Evolutionary conservation across 2,329 filamentous ascomycete species (phyloP), one percentile per base, ranked within the genome.

Genomic region (Penicillium sp.): DNA sequence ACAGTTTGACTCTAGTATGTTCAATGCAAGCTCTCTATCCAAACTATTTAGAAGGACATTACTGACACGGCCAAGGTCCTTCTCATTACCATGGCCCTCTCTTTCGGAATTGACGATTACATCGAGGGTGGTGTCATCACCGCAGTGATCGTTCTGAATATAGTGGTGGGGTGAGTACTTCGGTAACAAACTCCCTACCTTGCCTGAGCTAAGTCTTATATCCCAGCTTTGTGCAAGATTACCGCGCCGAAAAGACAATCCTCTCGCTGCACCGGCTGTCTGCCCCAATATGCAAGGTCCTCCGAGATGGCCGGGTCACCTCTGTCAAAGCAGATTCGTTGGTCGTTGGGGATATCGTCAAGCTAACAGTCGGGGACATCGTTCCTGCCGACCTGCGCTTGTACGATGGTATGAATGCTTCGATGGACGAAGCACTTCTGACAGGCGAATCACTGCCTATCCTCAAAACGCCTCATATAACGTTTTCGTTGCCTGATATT

Each of bases 61-160:
- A 31, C 54, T 58, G 49, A 57, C 46, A 16, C 4, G 38, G 22
- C 8, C 9, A 53, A 88, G 85, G 84, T 88, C 55, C 82, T 90
- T 59, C 76, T 89, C 58, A 82, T 88, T 62, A 86, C 87, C 62
- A 88, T 88, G 82, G 83, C 81, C 51, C 73, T 80, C 39, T 77
- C 76, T 54, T 79, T 77, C 59, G 79, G 77, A 37, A 78, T 80
- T 34, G 66, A 74, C 35, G 78, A 81, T 60, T 81, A 75, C 54
- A 76, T 82, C 47, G 80, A 82, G 68, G 80, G 78, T 19, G 78
- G 76, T 47, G 80, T 82, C 48, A 79, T 83, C 49, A 76, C 76
- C 3, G 79, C 77, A 14, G 79, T 83, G 58, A 82, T 83, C 52
- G 60, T 80, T 12, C 68, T 81, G 42, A 82, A 82, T 60, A 75